phyloP scores from a whole-genome alignment of 768 basidiomycete species.

The Suillus decipiens region DNA sequence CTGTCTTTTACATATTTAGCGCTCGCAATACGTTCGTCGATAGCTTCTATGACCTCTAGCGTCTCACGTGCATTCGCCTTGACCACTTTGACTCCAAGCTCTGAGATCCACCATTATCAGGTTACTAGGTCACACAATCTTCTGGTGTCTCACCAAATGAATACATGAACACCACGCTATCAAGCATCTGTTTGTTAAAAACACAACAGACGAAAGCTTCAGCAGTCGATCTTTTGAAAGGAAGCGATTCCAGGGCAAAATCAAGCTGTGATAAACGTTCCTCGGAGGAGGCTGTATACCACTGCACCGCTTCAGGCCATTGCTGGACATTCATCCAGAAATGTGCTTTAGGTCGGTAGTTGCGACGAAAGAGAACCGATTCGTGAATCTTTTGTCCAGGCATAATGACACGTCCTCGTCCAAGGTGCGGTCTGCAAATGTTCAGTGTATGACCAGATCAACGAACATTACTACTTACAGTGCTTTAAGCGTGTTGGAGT shows the following conservation, averaged over 20 bases:
- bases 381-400: slow-evolving; percentile 11
- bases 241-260: neutral
- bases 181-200: neutral
- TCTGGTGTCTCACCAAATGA: neutral
- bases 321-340: slow-evolving; percentile 2
- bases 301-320: slow-evolving; percentile 6
- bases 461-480: neutral
- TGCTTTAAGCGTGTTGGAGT: neutral
- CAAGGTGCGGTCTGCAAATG: neutral
- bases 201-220: neutral
- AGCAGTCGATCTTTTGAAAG: neutral
- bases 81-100: neutral
- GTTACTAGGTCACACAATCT: neutral
- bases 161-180: neutral
- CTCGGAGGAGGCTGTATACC: neutral
- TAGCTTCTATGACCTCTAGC: neutral
- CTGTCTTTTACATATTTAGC: neutral
- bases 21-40: neutral
- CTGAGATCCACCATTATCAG: neutral
- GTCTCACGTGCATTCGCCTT: neutral
- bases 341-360: slow-evolving; percentile 8
- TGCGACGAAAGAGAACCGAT: slow-evolving; percentile 5
- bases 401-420: slow-evolving; percentile 5
- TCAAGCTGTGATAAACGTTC: neutral
- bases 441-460: neutral